phyloP scores from a whole-genome alignment of 2,329 filamentous ascomycete genomes.

The Epichloe gansuensis region DNA sequence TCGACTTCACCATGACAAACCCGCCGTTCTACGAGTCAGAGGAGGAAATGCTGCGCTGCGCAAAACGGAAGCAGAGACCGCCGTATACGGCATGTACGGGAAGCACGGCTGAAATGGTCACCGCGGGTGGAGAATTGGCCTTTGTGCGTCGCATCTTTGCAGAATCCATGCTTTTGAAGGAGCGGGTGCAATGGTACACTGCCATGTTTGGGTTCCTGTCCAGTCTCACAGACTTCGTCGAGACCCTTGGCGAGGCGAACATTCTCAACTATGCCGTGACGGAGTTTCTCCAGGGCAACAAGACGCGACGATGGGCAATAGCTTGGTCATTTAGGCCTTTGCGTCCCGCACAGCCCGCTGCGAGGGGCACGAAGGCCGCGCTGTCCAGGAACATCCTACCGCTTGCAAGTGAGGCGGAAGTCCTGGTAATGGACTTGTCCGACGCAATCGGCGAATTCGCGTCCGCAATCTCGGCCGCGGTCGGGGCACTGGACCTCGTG shows the following conservation, averaged over 20 bases:
- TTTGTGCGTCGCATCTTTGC: conserved; percentile 61
- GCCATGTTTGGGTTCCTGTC: conserved; percentile 76
- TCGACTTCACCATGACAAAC: conserved; percentile 88
- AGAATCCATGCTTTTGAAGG: conserved; percentile 49
- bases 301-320: conserved; percentile 75
- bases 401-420: conserved; percentile 23
- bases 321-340: conserved; percentile 70
- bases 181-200: conserved; percentile 72
- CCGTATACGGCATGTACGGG: conserved; percentile 68
- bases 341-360: conserved; percentile 42
- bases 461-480: conserved; percentile 26
- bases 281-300: conserved; percentile 62
- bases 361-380: conserved; percentile 29
- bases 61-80: conserved; percentile 50
- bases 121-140: conserved; percentile 58
- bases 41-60: conserved; percentile 53
- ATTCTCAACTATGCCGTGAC: conserved; percentile 74
- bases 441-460: conserved; percentile 27
- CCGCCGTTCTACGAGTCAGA: conserved; percentile 83
- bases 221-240: conserved; percentile 51
- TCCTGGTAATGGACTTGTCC: conserved; percentile 32
- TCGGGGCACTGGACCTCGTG: conserved; percentile 43
- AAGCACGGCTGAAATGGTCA: conserved; percentile 74
- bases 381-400: conserved; percentile 31
- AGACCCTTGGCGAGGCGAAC: conserved; percentile 39